These are phyloP conservation scores for Boletus hoseneyae DNA, from an alignment of 1,284 basidiomycete genomes.

Conservation along the genomic window DNA sequence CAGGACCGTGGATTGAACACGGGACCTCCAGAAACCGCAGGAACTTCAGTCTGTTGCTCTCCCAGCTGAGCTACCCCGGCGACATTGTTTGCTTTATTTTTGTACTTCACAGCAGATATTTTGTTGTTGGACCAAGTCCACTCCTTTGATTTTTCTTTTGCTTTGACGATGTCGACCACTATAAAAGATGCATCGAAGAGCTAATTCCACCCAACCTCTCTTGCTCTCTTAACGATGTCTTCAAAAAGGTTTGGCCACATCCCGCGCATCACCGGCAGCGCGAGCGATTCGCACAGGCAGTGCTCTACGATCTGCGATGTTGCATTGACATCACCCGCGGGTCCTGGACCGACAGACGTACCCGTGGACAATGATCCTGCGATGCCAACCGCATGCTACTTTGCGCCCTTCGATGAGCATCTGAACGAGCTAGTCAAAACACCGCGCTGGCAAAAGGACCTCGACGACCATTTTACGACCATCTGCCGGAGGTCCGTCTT, in stretches of 20 bases:
- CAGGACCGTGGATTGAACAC: constrained; percentile 59
- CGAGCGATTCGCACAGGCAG: too few species aligned
- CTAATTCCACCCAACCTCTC: not conserved
- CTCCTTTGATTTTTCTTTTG: not conserved
- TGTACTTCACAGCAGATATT: not conserved
- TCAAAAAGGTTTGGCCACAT: too few species aligned
- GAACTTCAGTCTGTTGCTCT: constrained; percentile 75
- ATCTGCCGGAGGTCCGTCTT: constrained; percentile 15
- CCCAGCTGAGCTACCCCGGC: constrained; percentile 72
- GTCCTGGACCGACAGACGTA: not conserved
- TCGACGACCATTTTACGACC: constrained; percentile 14
- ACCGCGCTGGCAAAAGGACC: constrained; percentile 13
- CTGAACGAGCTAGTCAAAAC: not conserved
- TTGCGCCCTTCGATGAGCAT: constrained; percentile 11
- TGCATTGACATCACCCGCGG: not conserved
- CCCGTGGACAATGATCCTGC: not conserved
- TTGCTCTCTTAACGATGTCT: too few species aligned
- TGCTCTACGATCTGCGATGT: too few species aligned
- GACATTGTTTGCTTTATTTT: not conserved
- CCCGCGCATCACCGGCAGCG: too few species aligned
- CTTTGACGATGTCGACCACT: not conserved
- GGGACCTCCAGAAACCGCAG: constrained; percentile 46
- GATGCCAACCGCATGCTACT: not conserved
- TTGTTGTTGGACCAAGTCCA: too few species aligned
- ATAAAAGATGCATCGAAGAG: constrained; percentile 9